A percentile compares a stretch with the other conserved stretches of the same genome.
Conservation (phyloP, 768 basidiomycete species). For the Termitomyces sp. region DNA sequence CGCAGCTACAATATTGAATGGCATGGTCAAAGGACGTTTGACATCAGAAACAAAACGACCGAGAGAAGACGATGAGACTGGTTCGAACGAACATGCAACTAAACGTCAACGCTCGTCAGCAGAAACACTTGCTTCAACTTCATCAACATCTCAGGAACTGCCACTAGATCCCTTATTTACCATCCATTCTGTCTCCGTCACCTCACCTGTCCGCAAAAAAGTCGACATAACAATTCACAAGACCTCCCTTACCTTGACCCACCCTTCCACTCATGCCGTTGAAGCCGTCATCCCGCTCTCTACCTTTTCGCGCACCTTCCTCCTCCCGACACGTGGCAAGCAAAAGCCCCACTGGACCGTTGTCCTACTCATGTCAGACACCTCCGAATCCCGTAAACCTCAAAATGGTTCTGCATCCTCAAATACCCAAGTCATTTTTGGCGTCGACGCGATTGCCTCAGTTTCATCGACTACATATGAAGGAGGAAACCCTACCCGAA, state of each 20-base stretch:
- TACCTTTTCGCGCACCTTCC: slow-evolving; percentile 55
- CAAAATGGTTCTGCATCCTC: slow-evolving; percentile 27
- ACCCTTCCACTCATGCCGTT: slow-evolving; percentile 43
- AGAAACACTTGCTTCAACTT: slow-evolving; percentile 12
- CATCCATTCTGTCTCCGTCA: slow-evolving; percentile 62
- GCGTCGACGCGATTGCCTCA: slow-evolving; percentile 54
- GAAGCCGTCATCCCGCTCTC: slow-evolving; percentile 52
- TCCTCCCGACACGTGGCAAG: slow-evolving; percentile 75
- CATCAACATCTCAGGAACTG: slow-evolving; percentile 11
- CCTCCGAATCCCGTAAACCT: slow-evolving; percentile 39
- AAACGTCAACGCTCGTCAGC: slow-evolving; percentile 33
- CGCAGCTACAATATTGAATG: slow-evolving; percentile 24
- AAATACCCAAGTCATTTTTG: slow-evolving; percentile 63
- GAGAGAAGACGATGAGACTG: slow-evolving; percentile 29
- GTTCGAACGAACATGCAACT: slow-evolving; percentile 15
- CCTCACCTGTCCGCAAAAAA: slow-evolving; percentile 75
- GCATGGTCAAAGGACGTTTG: slow-evolving; percentile 20
- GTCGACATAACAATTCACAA: slow-evolving; percentile 60
- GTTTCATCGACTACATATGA: slow-evolving; percentile 41
- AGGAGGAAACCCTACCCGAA: slow-evolving; percentile 21
- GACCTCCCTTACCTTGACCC: slow-evolving; percentile 47
- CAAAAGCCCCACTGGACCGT: slow-evolving; percentile 70
- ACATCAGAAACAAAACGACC: slow-evolving; percentile 28
- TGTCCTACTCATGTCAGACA: slow-evolving; percentile 56
- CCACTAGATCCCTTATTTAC: slow-evolving; percentile 51